phyloP scores from a whole-genome alignment of 345 rosid genomes.

The Murraya paniculata region DNA sequence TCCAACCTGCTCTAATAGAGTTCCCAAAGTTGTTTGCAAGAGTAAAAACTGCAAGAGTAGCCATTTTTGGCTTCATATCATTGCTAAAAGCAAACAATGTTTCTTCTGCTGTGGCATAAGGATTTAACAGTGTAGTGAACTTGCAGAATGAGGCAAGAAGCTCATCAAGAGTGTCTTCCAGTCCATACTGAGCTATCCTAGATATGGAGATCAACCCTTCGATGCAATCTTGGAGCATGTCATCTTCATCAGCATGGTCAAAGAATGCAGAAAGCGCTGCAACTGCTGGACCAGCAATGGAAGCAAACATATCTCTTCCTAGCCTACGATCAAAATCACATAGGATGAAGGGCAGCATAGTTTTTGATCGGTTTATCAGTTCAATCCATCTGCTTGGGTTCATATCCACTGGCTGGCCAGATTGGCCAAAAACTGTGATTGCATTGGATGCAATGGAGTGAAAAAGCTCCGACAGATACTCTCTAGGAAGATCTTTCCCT shows the following conservation, averaged over 20 bases:
- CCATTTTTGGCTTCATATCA: constrained; percentile 87
- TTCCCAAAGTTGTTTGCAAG: constrained; percentile 78
- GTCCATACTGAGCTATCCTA: constrained; percentile 73
- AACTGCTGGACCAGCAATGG: constrained; percentile 78
- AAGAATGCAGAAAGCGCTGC: constrained; percentile 85
- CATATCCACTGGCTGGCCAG: constrained; percentile 54
- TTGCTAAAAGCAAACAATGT: constrained; percentile 78
- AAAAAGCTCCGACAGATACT: constrained; percentile 79
- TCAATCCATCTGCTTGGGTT: constrained; percentile 80
- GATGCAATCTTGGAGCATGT: constrained; percentile 80
- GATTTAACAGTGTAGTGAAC: constrained; percentile 78
- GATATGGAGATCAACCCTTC: constrained; percentile 84
- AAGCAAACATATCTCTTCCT: constrained; percentile 90
- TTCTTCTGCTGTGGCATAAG: constrained; percentile 86
- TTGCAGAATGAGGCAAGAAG: constrained; percentile 79
- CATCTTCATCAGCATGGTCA: constrained; percentile 90
- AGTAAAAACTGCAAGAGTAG: constrained; percentile 83
- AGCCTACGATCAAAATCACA: constrained; percentile 65
- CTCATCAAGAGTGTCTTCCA: constrained; percentile 85
- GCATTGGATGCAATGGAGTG: constrained; percentile 65
- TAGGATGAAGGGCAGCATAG: constrained; percentile 36
- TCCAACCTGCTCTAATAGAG: constrained; percentile 87
- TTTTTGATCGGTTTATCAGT: constrained; percentile 55
- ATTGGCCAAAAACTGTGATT: constrained; percentile 49
- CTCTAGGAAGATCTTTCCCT: constrained; percentile 88